Percentiles rank a stretch among this genome's conserved stretches.
These are phyloP conservation scores for Coemansia sp. DNA, from an alignment of 192 early-diverging fungal genomes.

Conservation along the genomic window DNA sequence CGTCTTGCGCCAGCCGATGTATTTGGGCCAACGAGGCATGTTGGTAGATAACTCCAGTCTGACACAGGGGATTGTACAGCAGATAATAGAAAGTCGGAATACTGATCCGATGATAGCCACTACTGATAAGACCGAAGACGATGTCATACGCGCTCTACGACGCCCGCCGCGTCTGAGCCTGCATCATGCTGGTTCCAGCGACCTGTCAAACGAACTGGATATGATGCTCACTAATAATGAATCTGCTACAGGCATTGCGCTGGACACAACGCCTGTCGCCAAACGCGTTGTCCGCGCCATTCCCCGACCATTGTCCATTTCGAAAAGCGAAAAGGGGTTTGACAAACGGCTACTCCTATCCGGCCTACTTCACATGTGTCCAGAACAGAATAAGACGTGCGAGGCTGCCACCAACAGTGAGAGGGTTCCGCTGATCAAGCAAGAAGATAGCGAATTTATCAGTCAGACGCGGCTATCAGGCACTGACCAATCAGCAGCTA, in stretches of 20 bases:
- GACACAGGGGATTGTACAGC: constrained; percentile 39
- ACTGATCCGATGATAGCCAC: neutral
- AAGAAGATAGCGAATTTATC: no score
- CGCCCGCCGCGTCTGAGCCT: neutral
- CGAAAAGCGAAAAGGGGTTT: constrained; percentile 31
- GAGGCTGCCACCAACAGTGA: no score
- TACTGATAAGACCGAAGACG: neutral
- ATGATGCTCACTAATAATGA: neutral
- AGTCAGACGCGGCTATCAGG: no score
- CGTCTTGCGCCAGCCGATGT: constrained; percentile 34
- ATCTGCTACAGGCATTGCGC: neutral
- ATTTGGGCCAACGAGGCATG: constrained; percentile 8
- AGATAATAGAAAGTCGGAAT: constrained; percentile 37
- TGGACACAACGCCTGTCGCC: constrained; percentile 29
- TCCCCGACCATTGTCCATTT: constrained; percentile 27
- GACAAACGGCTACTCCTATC: constrained; percentile 48
- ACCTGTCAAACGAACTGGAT: constrained; percentile 17
- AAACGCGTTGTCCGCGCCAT: constrained; percentile 25
- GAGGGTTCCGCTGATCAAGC: no score
- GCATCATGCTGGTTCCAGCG: constrained; percentile 14
- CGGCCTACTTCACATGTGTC: constrained; percentile 15
- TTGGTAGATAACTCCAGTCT: constrained; percentile 17
- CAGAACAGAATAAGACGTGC: neutral
- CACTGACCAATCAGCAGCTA: neutral
- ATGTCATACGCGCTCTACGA: neutral